Evolutionary conservation across 2,329 filamentous ascomycete species (phyloP).

Genomic region (Cladosporium sp.): DNA sequence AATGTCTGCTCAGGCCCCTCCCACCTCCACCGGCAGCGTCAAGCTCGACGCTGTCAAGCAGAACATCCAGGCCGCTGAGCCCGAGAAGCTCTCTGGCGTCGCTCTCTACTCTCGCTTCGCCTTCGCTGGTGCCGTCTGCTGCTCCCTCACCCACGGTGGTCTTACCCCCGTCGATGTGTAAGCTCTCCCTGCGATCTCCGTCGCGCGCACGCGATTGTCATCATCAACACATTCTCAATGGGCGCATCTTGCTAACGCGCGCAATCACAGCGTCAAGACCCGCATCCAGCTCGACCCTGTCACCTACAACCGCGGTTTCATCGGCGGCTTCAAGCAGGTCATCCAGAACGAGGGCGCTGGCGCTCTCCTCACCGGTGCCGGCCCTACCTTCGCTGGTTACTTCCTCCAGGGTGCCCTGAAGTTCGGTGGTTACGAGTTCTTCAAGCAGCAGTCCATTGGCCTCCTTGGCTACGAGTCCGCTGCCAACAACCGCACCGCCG

Average conservation of each 20-base stretch:
- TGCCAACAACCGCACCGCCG: conserved; percentile 73
- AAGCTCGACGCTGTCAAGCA: conserved; percentile 57
- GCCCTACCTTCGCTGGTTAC: conserved; percentile 84
- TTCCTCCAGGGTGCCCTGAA: conserved; percentile 94
- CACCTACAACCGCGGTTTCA: conserved; percentile 85
- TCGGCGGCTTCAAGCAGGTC: conserved; percentile 85
- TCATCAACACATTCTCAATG: neutral
- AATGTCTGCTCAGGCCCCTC: conserved; percentile 44
- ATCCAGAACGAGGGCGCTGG: conserved; percentile 80
- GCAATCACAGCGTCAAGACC: conserved; percentile 77
- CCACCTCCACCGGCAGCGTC: conserved; percentile 51
- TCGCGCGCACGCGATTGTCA: neutral
- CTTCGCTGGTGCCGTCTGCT: conserved; percentile 96
- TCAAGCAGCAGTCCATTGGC: conserved; percentile 91
- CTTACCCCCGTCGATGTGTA: conserved; percentile 99
- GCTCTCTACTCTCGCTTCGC: conserved; percentile 93
- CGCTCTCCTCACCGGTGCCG: conserved; percentile 81
- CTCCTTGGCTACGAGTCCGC: conserved; percentile 74
- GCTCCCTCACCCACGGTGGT: conserved; percentile 93
- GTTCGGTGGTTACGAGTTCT: conserved; percentile 93
- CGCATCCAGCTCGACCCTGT: conserved; percentile 88
- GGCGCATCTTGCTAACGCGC: conserved; percentile 22
- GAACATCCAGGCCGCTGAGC: conserved; percentile 46
- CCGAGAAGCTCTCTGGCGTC: conserved; percentile 61
- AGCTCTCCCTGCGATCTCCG: conserved; percentile 51